Base-by-base conservation (phyloP, 78 protist genomes). In the Polysphondylium violaceum region DNA sequence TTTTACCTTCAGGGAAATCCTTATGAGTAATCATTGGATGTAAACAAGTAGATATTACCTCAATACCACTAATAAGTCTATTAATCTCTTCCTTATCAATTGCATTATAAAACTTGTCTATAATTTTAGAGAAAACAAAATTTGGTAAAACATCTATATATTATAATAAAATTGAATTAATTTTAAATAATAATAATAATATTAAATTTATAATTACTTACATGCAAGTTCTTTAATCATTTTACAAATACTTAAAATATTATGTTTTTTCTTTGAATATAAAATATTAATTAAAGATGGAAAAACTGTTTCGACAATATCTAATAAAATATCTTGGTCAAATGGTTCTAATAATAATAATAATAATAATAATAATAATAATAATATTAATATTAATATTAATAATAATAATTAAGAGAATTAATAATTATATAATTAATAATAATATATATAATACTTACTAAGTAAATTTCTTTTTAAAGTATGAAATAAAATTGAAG, bases 1-100 rank as follows among this genome's bases (percentile, higher is more conserved):
- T 40, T n/a, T 64, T 83, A 19, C 91, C 91, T 33, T 83, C 91
- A 29, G 91, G 91, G 38, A 56, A 81, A 41, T 65, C 43, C 16
- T 51, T 35, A 38, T 69, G 25, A 47, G 53, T 47, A 47, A 76
- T 76, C 43, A 83, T 55, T 35, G 91, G 91, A 69, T 83, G 91
- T 35, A 83, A 69, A 44, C 79, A 67, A 23, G 91, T 83, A 40
- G 91, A 83, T 2, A 83, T 47, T 0, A 51, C 53, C 64, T 83
- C 91, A 29, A 83, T 55, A 3, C 67, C 79, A 83, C 91, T 73
- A 40, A 83, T 59, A 8, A 83, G 16, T 47, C 91, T 69, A 83
- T 83, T 67, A 2, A 83, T 33, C 14, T 83, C 91, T n/a, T 83
- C 91, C 8, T 38, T 59, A 63, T 69, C 68, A 25, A 68, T n/a